Conservation (phyloP, 768 basidiomycete species). For the Agrocybe praecox region DNA sequence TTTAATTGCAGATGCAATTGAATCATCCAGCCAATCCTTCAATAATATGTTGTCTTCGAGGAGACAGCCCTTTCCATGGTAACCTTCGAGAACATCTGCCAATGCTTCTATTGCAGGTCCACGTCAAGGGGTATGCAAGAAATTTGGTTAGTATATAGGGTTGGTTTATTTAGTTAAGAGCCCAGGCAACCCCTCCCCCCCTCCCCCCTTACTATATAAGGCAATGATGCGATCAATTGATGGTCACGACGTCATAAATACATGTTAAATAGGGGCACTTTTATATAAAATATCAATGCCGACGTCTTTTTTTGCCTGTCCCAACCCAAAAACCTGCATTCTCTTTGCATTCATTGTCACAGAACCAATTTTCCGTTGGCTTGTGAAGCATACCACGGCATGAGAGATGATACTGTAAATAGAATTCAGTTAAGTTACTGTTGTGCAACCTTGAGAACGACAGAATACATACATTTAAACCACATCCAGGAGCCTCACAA, state of each 20-base stretch:
- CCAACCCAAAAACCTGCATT: background rate
- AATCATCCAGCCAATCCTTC: too few species aligned
- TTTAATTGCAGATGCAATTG: too few species aligned
- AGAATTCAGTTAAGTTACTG: too few species aligned
- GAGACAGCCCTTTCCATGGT: too few species aligned
- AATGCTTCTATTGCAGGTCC: too few species aligned
- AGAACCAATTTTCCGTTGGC: background rate
- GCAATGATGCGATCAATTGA: background rate
- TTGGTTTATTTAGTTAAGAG: background rate
- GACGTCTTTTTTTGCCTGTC: background rate
- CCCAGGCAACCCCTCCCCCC: background rate
- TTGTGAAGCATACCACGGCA: background rate
- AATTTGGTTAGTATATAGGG: background rate
- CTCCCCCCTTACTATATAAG: background rate
- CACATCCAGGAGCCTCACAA: constrained; percentile 15
- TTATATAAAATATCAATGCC: background rate
- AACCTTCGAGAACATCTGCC: too few species aligned
- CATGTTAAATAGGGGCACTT: background rate
- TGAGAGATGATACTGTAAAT: background rate
- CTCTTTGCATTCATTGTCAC: background rate
- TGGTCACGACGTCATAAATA: background rate
- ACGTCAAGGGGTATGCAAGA: background rate
- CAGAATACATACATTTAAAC: constrained; percentile 5
- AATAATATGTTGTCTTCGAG: too few species aligned
- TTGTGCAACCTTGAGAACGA: too few species aligned